Conservation (phyloP, 2,329 filamentous ascomycete genomes). For the Westerdykella sp. region DNA sequence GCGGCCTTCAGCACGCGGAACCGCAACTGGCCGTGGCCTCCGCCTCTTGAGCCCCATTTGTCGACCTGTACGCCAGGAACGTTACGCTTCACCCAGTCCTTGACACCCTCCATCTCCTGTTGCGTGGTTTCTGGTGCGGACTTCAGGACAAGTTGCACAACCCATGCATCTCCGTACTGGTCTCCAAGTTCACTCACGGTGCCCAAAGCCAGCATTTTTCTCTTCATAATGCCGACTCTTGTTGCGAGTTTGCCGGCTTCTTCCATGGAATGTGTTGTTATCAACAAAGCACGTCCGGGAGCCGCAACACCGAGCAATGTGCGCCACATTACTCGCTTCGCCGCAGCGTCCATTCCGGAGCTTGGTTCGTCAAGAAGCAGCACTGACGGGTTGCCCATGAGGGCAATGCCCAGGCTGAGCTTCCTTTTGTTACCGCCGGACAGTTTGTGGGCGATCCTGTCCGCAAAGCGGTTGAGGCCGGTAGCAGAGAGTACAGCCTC, state of each 20-base stretch:
- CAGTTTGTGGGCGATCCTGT: slow-evolving; percentile 70
- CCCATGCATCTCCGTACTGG: slow-evolving; percentile 70
- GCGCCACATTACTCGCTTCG: slow-evolving; percentile 90
- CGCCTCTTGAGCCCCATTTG: slow-evolving; percentile 56
- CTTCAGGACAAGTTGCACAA: slow-evolving; percentile 73
- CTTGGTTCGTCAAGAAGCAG: slow-evolving; percentile 84
- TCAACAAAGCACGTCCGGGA: slow-evolving; percentile 69
- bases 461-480: slow-evolving; percentile 63
- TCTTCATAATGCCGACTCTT: slow-evolving; percentile 78
- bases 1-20: slow-evolving; percentile 63
- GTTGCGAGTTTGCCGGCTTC: slow-evolving; percentile 84
- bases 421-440: slow-evolving; percentile 95
- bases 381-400: slow-evolving; percentile 87
- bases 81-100: slow-evolving; percentile 56
- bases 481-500: slow-evolving; percentile 72
- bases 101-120: slow-evolving; percentile 60
- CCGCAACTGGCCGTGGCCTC: slow-evolving; percentile 78
- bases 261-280: slow-evolving; percentile 94
- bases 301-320: slow-evolving; percentile 66
- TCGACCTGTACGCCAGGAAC: slow-evolving; percentile 60
- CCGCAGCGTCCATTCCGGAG: slow-evolving; percentile 81
- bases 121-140: slow-evolving; percentile 66
- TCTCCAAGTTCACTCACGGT: slow-evolving; percentile 65
- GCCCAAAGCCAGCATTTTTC: slow-evolving; percentile 78
- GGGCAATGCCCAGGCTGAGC: slow-evolving; percentile 76